Evolutionary conservation across 495 filamentous ascomycete genomes (phyloP).

Genomic region (Annulohypoxylon bovei): DNA sequence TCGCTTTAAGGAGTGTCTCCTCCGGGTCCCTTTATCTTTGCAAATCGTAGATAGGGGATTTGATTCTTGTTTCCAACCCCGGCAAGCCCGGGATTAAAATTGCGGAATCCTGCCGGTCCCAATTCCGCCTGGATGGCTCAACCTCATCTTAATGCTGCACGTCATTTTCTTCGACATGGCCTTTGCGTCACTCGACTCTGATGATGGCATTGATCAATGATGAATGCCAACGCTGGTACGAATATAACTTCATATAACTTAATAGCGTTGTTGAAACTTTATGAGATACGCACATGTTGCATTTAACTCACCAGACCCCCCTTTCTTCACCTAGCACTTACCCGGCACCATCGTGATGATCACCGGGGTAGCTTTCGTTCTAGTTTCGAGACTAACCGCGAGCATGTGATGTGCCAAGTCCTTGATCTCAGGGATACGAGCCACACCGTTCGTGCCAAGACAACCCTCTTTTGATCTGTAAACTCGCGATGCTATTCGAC

Average conservation of each 20-base stretch:
- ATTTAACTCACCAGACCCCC: slow-evolving; percentile 40
- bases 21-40: slow-evolving; percentile 1
- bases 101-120: background rate
- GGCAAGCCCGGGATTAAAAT: background rate
- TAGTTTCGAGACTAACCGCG: slow-evolving; percentile 14
- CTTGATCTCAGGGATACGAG: slow-evolving; percentile 37
- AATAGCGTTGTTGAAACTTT: slow-evolving; percentile 24
- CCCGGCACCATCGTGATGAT: slow-evolving; percentile 17
- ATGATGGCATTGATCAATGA: background rate
- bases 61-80: background rate
- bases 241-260: background rate
- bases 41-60: background rate
- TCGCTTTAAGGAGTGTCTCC: background rate
- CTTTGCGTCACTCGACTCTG: slow-evolving; percentile 14
- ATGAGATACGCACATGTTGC: slow-evolving; percentile 8
- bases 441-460: slow-evolving; percentile 37
- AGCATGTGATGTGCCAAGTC: slow-evolving; percentile 45
- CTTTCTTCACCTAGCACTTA: slow-evolving; percentile 13
- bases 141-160: slow-evolving; percentile 36
- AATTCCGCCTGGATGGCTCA: slow-evolving; percentile 20
- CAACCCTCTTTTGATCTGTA: slow-evolving; percentile 9
- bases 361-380: slow-evolving; percentile 29
- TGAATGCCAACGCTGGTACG: background rate
- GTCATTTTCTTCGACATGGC: slow-evolving; percentile 28
- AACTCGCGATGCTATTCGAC: slow-evolving; percentile 31